Evolutionary conservation across 768 basidiomycete species (phyloP).

Genomic region (Lactarius indigo): DNA sequence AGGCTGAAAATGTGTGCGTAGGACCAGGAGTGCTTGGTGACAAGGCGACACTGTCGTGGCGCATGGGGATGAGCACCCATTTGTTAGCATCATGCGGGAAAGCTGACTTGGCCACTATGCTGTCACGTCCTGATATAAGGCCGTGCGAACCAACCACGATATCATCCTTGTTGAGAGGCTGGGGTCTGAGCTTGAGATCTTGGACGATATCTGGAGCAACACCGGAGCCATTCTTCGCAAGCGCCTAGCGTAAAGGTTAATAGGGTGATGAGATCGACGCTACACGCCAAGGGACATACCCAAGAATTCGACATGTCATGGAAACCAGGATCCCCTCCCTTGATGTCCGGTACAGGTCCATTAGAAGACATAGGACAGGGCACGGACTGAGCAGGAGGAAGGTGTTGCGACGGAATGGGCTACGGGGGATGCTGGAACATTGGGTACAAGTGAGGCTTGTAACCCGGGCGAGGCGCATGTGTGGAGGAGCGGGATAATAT

Average conservation of each 20-base stretch:
- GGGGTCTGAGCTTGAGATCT: constrained; percentile 52
- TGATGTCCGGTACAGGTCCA: constrained; percentile 40
- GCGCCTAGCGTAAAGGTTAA: constrained; percentile 40
- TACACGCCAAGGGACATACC: too few species aligned
- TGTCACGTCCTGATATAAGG: too few species aligned
- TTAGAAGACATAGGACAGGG: constrained; percentile 30
- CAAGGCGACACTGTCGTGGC: too few species aligned
- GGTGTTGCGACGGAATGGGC: constrained; percentile 36
- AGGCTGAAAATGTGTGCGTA: too few species aligned
- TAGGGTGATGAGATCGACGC: too few species aligned
- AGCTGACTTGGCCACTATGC: too few species aligned
- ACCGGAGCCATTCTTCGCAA: constrained; percentile 78
- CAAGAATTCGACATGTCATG: constrained; percentile 82
- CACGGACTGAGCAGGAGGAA: constrained; percentile 37
- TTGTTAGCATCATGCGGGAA: too few species aligned
- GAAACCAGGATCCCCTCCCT: constrained; percentile 74
- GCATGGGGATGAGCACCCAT: too few species aligned
- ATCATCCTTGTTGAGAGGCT: too few species aligned
- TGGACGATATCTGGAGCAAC: constrained; percentile 68
- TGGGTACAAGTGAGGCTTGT: constrained; percentile 58
- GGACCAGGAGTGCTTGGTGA: too few species aligned
- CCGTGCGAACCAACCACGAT: too few species aligned
- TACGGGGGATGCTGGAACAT: constrained; percentile 51
- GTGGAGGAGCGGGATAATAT: constrained; percentile 41
- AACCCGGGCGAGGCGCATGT: constrained; percentile 41